A percentile compares a stretch with the other conserved stretches of the same genome.
Evolutionary conservation across 768 basidiomycete species (phyloP).

Genomic region (Naganishia antarctica): DNA sequence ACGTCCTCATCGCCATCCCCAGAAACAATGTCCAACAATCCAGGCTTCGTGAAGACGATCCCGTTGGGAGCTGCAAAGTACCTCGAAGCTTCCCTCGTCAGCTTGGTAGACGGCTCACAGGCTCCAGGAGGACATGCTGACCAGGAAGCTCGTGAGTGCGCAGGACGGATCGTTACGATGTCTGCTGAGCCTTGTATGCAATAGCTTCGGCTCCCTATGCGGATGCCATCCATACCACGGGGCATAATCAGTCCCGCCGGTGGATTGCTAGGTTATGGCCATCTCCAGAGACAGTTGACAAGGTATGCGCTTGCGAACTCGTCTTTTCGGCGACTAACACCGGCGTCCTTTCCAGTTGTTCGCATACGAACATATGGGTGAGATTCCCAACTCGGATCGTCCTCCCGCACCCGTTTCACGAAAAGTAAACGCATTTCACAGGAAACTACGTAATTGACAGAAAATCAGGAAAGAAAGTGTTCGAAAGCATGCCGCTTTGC

Average conservation of each 20-base stretch:
- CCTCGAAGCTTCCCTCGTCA: slow-evolving; percentile 38
- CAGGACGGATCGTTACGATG: no score
- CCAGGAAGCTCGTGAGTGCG: slow-evolving; percentile 35
- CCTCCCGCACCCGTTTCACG: no score
- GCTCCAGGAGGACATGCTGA: slow-evolving; percentile 12
- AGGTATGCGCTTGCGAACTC: neutral
- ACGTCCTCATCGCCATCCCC: neutral
- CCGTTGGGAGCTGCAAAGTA: slow-evolving; percentile 37
- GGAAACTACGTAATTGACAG: slow-evolving; percentile 50
- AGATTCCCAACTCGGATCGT: no score
- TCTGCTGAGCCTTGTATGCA: no score
- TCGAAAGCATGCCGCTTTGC: slow-evolving; percentile 70
- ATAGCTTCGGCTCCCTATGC: slow-evolving; percentile 4
- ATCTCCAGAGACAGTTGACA: slow-evolving; percentile 2
- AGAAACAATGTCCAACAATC: slow-evolving; percentile 27
- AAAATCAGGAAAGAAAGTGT: slow-evolving; percentile 54
- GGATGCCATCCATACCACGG: slow-evolving; percentile 20
- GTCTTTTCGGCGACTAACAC: neutral
- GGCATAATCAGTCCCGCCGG: neutral
- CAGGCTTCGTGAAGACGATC: slow-evolving; percentile 30
- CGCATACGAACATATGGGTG: slow-evolving; percentile 47
- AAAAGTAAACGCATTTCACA: no score
- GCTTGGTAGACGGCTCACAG: slow-evolving; percentile 35
- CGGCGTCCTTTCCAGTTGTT: slow-evolving; percentile 40
- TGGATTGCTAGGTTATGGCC: slow-evolving; percentile 20